A percentile compares a stretch with the other conserved stretches of the same genome.
These are phyloP conservation scores for Blastocrithidia nonstop DNA, from an alignment of 208 protist genomes.

Conservation along the genomic window DNA sequence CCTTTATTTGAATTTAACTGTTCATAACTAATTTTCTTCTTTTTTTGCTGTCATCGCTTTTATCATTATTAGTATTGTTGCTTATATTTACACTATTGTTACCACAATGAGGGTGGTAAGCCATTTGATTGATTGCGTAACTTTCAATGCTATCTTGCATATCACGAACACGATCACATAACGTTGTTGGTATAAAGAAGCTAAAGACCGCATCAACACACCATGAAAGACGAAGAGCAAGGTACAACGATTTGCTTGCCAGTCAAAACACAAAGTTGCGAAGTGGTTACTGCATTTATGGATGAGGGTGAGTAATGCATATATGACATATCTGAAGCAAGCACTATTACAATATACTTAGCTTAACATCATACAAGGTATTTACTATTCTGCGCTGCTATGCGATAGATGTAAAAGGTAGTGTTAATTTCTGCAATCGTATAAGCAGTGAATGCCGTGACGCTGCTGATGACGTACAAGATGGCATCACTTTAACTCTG, in stretches of 20 bases:
- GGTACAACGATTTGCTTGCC: slow-evolving; percentile 38
- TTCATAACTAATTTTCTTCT: too few species aligned
- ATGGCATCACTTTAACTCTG: neutral
- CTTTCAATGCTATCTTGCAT: slow-evolving; percentile 79
- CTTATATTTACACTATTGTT: slow-evolving; percentile 5
- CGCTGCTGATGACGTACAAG: slow-evolving; percentile 1
- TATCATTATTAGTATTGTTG: slow-evolving; percentile 1
- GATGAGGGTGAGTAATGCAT: slow-evolving; percentile 44
- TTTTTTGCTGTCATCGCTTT: too few species aligned
- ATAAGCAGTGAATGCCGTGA: slow-evolving; percentile 44
- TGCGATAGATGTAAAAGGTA: slow-evolving; percentile 10
- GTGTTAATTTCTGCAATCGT: slow-evolving; percentile 11
- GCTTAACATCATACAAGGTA: slow-evolving; percentile 36
- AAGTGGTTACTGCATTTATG: slow-evolving; percentile 35
- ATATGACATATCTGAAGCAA: slow-evolving; percentile 74
- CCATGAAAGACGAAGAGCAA: slow-evolving; percentile 66
- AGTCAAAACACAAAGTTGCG: slow-evolving; percentile 61
- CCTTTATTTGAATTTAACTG: too few species aligned
- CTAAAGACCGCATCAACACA: slow-evolving; percentile 44
- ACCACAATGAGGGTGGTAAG: neutral
- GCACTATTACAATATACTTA: slow-evolving; percentile 42
- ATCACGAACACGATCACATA: slow-evolving; percentile 44
- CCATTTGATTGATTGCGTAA: slow-evolving; percentile 69
- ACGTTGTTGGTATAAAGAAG: slow-evolving; percentile 21
- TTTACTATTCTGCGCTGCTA: slow-evolving; percentile 30